Percentiles rank a stretch among this genome's conserved stretches.
These are phyloP conservation scores for Penicillium polonicum DNA, from an alignment of 2,329 filamentous ascomycete genomes.

Conservation along the genomic window DNA sequence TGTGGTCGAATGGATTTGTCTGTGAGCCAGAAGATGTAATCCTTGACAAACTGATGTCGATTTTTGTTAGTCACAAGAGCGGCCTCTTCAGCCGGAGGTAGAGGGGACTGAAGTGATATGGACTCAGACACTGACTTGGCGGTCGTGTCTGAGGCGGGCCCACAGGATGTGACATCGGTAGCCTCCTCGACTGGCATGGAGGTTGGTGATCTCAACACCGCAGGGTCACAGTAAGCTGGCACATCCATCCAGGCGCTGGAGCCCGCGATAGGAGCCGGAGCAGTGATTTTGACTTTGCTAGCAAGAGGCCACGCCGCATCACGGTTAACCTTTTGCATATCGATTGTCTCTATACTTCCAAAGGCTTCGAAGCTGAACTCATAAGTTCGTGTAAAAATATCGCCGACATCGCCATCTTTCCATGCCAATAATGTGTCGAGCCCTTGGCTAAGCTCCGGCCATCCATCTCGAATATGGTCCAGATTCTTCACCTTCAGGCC, in stretches of 20 bases:
- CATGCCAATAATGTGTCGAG: constrained; percentile 72
- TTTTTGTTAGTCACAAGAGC: constrained; percentile 79
- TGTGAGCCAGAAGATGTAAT: constrained; percentile 83
- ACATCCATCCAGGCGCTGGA: constrained; percentile 27
- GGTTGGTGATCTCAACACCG: constrained; percentile 22
- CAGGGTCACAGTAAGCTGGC: constrained; percentile 20
- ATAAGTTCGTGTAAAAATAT: constrained; percentile 80
- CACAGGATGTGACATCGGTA: constrained; percentile 3
- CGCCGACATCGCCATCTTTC: constrained; percentile 76
- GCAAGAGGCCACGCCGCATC: constrained; percentile 38
- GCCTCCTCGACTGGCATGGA: constrained; percentile 25
- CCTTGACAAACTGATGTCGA: constrained; percentile 71
- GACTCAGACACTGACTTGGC: constrained; percentile 28
- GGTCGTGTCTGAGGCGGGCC: constrained; percentile 15
- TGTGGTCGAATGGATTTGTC: constrained; percentile 74
- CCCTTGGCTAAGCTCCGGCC: constrained; percentile 76
- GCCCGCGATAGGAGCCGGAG: constrained; percentile 3
- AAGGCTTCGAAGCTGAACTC: constrained; percentile 71
- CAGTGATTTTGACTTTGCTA: constrained; percentile 3
- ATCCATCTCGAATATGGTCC: constrained; percentile 79
- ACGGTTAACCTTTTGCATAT: constrained; percentile 51
- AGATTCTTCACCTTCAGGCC: constrained; percentile 66
- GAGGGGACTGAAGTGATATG: constrained; percentile 27
- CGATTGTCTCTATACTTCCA: constrained; percentile 53
- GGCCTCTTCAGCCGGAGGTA: constrained; percentile 51